A percentile compares a stretch with the other conserved stretches of the same genome.
Evolutionary conservation across 2,329 filamentous ascomycete species (phyloP).

Genomic region (Penicillium crustosum): DNA sequence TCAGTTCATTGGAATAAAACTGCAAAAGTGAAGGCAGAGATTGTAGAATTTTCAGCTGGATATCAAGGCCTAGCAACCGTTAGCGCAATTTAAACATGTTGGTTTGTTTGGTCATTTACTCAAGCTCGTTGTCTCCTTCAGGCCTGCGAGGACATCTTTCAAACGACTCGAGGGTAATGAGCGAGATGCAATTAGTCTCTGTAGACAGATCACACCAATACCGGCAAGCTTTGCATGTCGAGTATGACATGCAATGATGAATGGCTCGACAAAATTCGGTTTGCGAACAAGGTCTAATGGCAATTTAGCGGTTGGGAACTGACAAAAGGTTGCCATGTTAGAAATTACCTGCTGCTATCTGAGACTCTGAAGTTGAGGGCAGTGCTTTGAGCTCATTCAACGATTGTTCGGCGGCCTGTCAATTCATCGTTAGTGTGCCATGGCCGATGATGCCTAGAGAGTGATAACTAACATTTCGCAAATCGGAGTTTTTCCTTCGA

Average conservation of each 20-base stretch:
- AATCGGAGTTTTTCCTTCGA: conserved; percentile 88
- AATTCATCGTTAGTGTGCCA: conserved; percentile 25
- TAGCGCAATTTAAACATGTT: conserved; percentile 17
- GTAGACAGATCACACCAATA: conserved; percentile 83
- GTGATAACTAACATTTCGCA: conserved; percentile 61
- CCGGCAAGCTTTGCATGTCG: conserved; percentile 87
- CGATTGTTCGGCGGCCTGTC: conserved; percentile 86
- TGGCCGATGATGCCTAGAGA: conserved; percentile 9
- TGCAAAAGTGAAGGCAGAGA: conserved; percentile 85
- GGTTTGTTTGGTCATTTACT: conserved; percentile 50
- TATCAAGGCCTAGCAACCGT: conserved; percentile 63
- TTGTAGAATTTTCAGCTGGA: conserved; percentile 94
- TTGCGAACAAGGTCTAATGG: conserved; percentile 74
- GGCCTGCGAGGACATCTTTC: conserved; percentile 81
- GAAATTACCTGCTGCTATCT: conserved; percentile 66
- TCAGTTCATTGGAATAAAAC: conserved; percentile 80
- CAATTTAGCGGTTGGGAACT: conserved; percentile 14
- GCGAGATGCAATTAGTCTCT: conserved; percentile 79
- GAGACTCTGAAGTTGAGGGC: conserved; percentile 70
- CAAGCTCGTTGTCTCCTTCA: conserved; percentile 75
- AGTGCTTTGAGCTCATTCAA: conserved; percentile 82
- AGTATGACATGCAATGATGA: conserved; percentile 87
- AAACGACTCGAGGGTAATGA: conserved; percentile 77
- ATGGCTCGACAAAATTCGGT: conserved; percentile 84
- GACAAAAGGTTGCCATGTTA: not conserved